Evolutionary conservation across 129 eudicot species (phyloP), one percentile per base, ranked within the genome.

Genomic region (Mikania micrantha): DNA sequence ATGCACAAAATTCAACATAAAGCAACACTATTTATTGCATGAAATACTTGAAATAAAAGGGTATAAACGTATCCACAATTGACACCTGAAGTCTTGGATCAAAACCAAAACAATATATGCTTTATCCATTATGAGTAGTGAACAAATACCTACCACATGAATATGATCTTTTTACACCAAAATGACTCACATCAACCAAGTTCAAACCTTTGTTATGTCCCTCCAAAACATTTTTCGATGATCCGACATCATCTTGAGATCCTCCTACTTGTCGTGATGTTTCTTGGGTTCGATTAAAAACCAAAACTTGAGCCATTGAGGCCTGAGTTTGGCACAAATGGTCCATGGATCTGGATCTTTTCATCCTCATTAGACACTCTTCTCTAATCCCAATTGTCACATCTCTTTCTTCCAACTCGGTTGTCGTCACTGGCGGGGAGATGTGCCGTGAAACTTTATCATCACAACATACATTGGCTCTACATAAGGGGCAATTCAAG

Each of bases 401-500:
- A 15, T 69, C 88, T 35, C 71, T 45, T 60, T 27, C 70, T 38
- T 29, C 72, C 48, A 69, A 61, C 44, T 53, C 81, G 13, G 50
- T 28, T 3, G 38, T 29, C 40, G 31, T 57, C 65, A 12, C 35
- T 4, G 72, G 60, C 0, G 77, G 67, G 9, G 64, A 48, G 24
- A 15, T 54, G 2, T 21, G 31, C 15, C 74, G 48, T 22, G 60
- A 12, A 53, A 27, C 13, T 45, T 66, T 77, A 41, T 64, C 48
- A 24, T 69, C 74, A 28, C 13, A 74, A 17, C 75, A 25, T 5
- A 88, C 74, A 70, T 80, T 82, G 8, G 91, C 84, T 42, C 96
- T 83, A 60, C 96, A 88, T 29, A 88, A 76, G 9, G 96, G 96
- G 75, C 96, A 88, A 71, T 78, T 85, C 17, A 81, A 75, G 66